Evolutionary conservation across 2,329 filamentous ascomycete species (phyloP), one percentile per base, ranked within the genome.

Genomic region (Hypoxylon sp.): DNA sequence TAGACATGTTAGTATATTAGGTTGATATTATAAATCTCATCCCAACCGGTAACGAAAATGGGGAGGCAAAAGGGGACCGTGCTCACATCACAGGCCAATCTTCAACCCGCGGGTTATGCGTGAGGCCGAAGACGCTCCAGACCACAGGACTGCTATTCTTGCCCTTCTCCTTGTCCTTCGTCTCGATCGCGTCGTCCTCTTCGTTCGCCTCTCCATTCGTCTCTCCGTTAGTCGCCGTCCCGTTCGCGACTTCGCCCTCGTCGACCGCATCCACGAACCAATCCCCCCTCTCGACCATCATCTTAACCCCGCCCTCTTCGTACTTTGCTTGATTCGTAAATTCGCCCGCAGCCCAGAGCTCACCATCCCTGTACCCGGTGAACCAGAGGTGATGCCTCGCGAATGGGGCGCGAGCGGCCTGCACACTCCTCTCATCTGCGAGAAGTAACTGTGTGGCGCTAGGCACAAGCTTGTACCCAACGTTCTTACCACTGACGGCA

Each of bases 61-160:
- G 37, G 44, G n/a, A 25, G 22, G 33, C 25, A 13, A 61, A 46
- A 33, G n/a, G 54, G 54, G 40, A 33, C 54, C 51, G 53, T 61
- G 64, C 84, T 81, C 73, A 85, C 83, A 85, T 85, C 8, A 85
- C 83, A 3, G 83, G 83, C 84, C 84, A 85, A 66, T 85, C 83
- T 70, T 85, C 83, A 4, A 84, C 81, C 4, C 83, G 76, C 0
- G 83, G 83, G 57, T 85, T 85, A 61, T 86, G 83, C 8, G 83
- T 85, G 51, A 85, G 73, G 3, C 84, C 83, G 68, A 84, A 85
- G 2, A 84, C 82, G n/a, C 78, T 81, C 85, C 84, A 86, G 0
- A 86, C 84, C 6, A 86, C 81, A n/a, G 89, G 79, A 46, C 84
- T 82, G 57, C 87, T 82, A 51, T 81, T 80, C 54, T 83, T 77